Evolutionary conservation across 345 rosid genomes (phyloP).

Genomic region (Anacardium occidentale): DNA sequence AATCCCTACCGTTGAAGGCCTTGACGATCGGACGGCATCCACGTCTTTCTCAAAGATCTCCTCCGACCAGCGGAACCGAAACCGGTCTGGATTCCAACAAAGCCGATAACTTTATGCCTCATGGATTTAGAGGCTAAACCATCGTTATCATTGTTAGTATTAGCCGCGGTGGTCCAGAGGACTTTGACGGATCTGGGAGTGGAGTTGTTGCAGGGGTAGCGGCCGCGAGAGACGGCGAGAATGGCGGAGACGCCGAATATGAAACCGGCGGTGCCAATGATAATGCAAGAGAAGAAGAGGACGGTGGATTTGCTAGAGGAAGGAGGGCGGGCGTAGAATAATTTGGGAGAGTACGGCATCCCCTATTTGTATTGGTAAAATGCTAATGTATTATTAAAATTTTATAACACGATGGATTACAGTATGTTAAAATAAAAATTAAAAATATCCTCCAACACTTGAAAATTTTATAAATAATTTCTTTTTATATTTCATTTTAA

Average conservation of each 20-base stretch:
- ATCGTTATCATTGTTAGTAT: constrained; percentile 8
- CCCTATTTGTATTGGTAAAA: no score
- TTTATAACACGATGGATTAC: no score
- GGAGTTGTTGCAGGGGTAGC: constrained; percentile 21
- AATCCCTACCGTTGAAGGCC: constrained; percentile 66
- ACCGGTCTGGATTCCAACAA: constrained; percentile 91
- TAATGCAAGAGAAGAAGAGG: constrained; percentile 44
- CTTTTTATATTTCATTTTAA: no score
- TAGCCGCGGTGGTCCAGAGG: constrained; percentile 48
- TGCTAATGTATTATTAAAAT: no score
- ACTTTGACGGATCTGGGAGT: constrained; percentile 58
- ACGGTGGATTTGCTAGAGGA: constrained; percentile 49
- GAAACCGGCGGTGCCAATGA: constrained; percentile 70
- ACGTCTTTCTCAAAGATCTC: constrained; percentile 70
- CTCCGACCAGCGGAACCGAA: constrained; percentile 69
- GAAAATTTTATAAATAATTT: no score
- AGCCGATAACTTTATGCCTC: constrained; percentile 81
- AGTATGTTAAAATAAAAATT: no score
- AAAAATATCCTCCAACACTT: no score
- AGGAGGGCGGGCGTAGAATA: constrained; percentile 48
- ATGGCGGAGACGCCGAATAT: constrained; percentile 50
- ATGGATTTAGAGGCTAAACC: constrained; percentile 17
- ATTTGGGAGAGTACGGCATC: constrained; percentile 69
- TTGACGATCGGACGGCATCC: constrained; percentile 87
- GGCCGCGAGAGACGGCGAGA: constrained; percentile 25